Base-by-base conservation (phyloP, 1,284 basidiomycete genomes). In the Ustilago cynodontis region DNA sequence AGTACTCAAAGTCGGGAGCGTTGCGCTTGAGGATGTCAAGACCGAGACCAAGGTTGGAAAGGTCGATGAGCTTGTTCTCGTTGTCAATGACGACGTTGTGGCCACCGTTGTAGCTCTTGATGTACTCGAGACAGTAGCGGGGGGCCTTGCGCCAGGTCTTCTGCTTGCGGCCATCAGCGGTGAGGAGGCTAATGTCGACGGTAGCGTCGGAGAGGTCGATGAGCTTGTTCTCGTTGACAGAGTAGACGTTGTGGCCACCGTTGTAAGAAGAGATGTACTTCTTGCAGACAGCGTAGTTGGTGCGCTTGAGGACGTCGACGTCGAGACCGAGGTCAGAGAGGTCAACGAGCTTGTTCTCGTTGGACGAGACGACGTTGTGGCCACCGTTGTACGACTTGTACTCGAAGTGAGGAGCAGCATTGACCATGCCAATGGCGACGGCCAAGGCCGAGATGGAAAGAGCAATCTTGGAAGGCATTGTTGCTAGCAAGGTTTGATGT, bases 171-270 rank as follows among this genome's bases (percentile, higher is more conserved):
- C 70, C 63, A 52, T 77, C 61, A 43, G 37, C 26, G 70, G 55
- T 64, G 33, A 77, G 74, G 16, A 72, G 58, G 63, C 51, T 64
- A 52, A 77, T 37, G 65, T 70, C 59, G 62, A 77, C 57, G 29
- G 65, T 77, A 59, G 65, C 63, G 45, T 62, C 70, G 65, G 61
- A 65, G 49, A 50, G 29, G 54, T 77, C 75, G 64, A 77, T 47
- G n/a, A 73, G 61, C 71, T 74, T 74, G 75, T 77, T 77, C 68
- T 73, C 67, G 71, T 71, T 74, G 71, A 70, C 64, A 28, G 58
- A 58, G 65, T 73, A 73, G 59, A 74, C 71, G 71, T 77, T 77
- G 75, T 77, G 62, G 5, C 75, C 75, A 22, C 71, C 75, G 63
- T 77, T 71, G 75, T 77, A 77, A n/a, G 57, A 61, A 2, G 61